Evolutionary conservation across 31 red algal genomes (phyloP).

Genomic region (Endocladia muricata): DNA sequence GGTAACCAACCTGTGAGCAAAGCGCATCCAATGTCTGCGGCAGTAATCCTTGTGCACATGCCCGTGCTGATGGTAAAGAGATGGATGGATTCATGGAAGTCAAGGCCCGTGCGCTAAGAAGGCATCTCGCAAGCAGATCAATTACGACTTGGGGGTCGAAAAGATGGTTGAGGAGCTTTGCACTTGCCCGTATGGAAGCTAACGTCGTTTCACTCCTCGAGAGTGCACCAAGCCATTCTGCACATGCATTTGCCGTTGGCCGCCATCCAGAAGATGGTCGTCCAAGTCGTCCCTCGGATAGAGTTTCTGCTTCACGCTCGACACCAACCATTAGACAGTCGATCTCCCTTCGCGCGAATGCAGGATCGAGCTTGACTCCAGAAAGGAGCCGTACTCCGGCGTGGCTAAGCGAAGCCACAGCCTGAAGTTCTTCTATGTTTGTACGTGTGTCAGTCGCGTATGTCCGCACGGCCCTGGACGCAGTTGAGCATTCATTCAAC

Average conservation of each 20-base stretch:
- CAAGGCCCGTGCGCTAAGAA: constrained; percentile 30
- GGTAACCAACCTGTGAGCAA: too few species aligned
- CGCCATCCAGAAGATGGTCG: background rate
- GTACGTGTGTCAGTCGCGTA: background rate
- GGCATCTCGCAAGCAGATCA: constrained; percentile 47
- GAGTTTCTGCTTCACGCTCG: background rate
- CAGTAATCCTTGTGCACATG: constrained; percentile 29
- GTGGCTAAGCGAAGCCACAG: constrained; percentile 50
- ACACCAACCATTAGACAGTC: constrained; percentile 5
- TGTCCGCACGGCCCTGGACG: background rate
- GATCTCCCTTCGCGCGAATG: constrained; percentile 29
- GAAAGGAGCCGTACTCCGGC: constrained; percentile 35
- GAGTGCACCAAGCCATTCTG: constrained; percentile 54
- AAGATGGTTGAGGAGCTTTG: constrained; percentile 15
- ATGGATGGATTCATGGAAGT: background rate
- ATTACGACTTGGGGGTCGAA: constrained; percentile 48
- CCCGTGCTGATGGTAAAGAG: constrained; percentile 17
- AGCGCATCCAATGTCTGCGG: constrained; percentile 19
- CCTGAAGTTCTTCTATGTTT: constrained; percentile 6
- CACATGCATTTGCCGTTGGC: constrained; percentile 52
- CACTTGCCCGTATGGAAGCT: background rate
- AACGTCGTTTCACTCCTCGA: constrained; percentile 1
- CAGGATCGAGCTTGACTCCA: constrained; percentile 12
- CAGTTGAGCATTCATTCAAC: constrained; percentile 6
- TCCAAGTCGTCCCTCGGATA: background rate